Evolutionary conservation across 352 stramenopile genomes (phyloP).

Genomic region (Phytophthora pisi): DNA sequence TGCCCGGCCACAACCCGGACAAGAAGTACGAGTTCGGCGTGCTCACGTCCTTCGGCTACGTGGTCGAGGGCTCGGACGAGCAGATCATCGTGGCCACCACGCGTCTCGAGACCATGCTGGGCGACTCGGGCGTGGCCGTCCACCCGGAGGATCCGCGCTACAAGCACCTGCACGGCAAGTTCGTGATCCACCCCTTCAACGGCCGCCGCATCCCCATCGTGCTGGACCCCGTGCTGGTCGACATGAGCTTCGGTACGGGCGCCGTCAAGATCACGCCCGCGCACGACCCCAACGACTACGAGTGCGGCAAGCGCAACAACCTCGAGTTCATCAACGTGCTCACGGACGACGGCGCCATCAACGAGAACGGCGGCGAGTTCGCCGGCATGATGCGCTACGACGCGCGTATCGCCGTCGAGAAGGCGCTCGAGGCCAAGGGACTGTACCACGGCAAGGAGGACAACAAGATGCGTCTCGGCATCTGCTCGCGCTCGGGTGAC

Average conservation of each 20-base stretch:
- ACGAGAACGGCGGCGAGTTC: slow-evolving; percentile 92
- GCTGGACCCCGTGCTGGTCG: slow-evolving; percentile 94
- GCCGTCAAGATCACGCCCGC: slow-evolving; percentile 99
- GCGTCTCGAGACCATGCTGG: slow-evolving; percentile 99
- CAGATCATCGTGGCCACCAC: slow-evolving; percentile 92
- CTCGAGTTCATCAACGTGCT: slow-evolving; percentile 98
- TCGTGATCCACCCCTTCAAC: slow-evolving; percentile 98
- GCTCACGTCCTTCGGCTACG: slow-evolving; percentile 98
- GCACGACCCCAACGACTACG: slow-evolving; percentile 99
- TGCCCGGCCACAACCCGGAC: slow-evolving; percentile 96
- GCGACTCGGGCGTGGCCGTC: slow-evolving; percentile 97
- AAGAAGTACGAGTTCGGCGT: slow-evolving; percentile 99
- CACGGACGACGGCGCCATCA: slow-evolving; percentile 96
- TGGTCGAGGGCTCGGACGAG: slow-evolving; percentile 91
- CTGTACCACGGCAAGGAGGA: slow-evolving; percentile 97
- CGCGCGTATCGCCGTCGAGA: slow-evolving; percentile 85
- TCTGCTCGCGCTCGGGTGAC: slow-evolving; percentile 98
- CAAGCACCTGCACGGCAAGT: slow-evolving; percentile 98
- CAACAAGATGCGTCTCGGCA: slow-evolving; percentile 98
- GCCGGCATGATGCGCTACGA: slow-evolving; percentile 90
- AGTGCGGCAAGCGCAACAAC: slow-evolving; percentile 96
- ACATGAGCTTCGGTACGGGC: slow-evolving; percentile 99
- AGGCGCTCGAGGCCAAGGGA: slow-evolving; percentile 94
- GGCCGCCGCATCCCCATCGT: slow-evolving; percentile 97
- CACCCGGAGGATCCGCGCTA: slow-evolving; percentile 99